Conservation (phyloP, 2,329 filamentous ascomycete genomes). For the Pseudocercospora vitis region DNA sequence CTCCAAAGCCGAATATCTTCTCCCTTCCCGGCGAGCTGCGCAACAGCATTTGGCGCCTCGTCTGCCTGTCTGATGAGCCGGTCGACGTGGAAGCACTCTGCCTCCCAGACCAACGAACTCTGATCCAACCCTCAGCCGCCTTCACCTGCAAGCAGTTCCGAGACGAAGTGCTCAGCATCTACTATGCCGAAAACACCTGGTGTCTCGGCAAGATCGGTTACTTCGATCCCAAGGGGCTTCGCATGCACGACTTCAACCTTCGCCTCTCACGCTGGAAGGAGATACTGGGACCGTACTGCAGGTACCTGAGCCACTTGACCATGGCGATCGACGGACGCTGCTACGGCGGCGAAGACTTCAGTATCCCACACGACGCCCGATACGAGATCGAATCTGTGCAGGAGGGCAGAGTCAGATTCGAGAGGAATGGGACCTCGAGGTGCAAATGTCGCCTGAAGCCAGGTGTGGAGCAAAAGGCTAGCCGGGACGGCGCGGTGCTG, state of each 20-base stretch:
- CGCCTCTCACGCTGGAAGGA: constrained; percentile 18
- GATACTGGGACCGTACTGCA: constrained; percentile 16
- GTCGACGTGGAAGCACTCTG: constrained; percentile 24
- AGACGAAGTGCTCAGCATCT: constrained; percentile 24
- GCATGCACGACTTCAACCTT: constrained; percentile 24
- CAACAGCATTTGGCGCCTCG: constrained; percentile 20
- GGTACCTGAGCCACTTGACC: constrained; percentile 14
- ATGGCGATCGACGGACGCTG: constrained; percentile 24
- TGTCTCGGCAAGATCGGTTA: constrained; percentile 26
- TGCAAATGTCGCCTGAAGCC: constrained; percentile 23
- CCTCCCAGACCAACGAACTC: constrained; percentile 11
- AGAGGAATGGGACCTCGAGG: constrained; percentile 21
- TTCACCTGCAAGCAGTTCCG: constrained; percentile 22
- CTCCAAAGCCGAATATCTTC: constrained; percentile 7
- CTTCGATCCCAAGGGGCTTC: constrained; percentile 17
- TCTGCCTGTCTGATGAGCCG: constrained; percentile 11
- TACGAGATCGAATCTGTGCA: constrained; percentile 21
- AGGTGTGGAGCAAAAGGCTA: constrained; percentile 20
- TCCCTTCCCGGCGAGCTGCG: constrained; percentile 23
- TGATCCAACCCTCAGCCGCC: constrained; percentile 22
- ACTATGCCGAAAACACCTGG: constrained; percentile 27
- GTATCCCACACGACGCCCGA: constrained; percentile 16
- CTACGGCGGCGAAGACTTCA: constrained; percentile 22
- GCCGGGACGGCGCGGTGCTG: constrained; percentile 21
- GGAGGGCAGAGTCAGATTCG: constrained; percentile 19